Evolutionary conservation across 495 filamentous ascomycete species (phyloP), one percentile per base, ranked within the genome.

Genomic region (Talaromyces nanjingensis): DNA sequence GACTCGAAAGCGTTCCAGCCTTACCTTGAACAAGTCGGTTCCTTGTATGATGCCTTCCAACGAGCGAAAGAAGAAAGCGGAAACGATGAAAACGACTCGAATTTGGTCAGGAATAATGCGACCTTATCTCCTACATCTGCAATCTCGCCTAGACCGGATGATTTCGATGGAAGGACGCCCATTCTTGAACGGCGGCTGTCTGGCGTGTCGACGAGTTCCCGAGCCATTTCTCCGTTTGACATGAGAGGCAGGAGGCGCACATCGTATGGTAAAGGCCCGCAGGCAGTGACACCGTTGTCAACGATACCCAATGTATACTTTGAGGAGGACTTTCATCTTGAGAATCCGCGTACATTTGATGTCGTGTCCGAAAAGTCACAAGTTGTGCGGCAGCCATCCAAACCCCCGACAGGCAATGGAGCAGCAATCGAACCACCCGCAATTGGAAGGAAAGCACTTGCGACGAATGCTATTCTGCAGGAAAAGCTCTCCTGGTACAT

Each of bases 401-500:
- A 82, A 18, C 73, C 80, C 76, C 77, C 7, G 78, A 71, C 74
- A 7, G 73, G 79, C 16, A 93, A 91, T 76, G 90, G 89, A n/a
- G 79, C 80, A 29, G 74, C 79, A 1, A 64, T 76, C 4, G 85
- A 83, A 27, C 88, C 91, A 1, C 72, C 72, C 8, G 69, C 70
- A 7, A 73, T 72, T 12, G 81, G 80, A 33, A 83, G 94, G 52
- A 97, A 97, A 73, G 91, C 90, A 16, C 80, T 98, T 4, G 93
- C 96, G 37, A 97, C 92, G 0, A 99, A 99, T 76, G 94, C 94
- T 1, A 98, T 99, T 54, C 76, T 99, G n/a, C 94, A 99, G 71
- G 94, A 99, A 70, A 99, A 99, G 71, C 81, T 99, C 3, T 97
- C 93, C 1, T 99, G 94, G 94, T 99, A 99, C 69, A 97, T 99